Base-by-base conservation (phyloP, 768 basidiomycete genomes). In the Mycena haematopus region DNA sequence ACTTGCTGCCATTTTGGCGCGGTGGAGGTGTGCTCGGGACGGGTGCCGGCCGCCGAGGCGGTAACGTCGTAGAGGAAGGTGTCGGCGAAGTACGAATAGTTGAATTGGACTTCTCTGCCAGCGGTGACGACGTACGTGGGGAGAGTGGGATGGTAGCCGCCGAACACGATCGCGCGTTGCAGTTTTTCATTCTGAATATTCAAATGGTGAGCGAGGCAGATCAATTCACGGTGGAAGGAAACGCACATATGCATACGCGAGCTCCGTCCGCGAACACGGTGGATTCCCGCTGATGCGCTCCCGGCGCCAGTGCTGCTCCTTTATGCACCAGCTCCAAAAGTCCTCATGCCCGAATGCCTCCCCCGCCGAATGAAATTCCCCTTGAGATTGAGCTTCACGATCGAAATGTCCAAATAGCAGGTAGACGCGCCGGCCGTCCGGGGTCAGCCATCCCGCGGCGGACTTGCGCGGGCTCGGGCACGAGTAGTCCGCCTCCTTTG, bases 71-170 rank as follows among this genome's bases (percentile, higher is more conserved):
- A 71, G 42, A 79, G 68, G 70, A 78, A 81, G 0, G 80, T 79
- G 61, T 81, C 79, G 40, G 76, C 76, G 60, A 71, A 79, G 71
- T 80, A 82, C 33, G 75, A 72, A 69, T 72, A 79, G 6, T 64
- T 54, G 68, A 75, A 78, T n/a, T 42, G n/a, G 50, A 60, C 22
- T 2, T n/a, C 22, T 54, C 17, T 17, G n/a, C 40, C 21, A 3
- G 27, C 22, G n/a, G 33, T 15, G 57, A 52, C 54, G 51, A 58
- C 25, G 21, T 47, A 22, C 2, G 73, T 74, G 13, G 72, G 71
- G 7, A 75, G 31, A 27, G 56, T 33, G 38, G 79, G 73, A 33
- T 69, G 73, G 65, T 79, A 80, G 0, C 81, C 80, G 27, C 78
- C 79, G 56, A 76, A 81, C 3, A 78, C 60, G 60, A 80, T 66